These are phyloP conservation scores for Novymonas esmeraldas DNA, from an alignment of 208 protist species.

Conservation along the genomic window DNA sequence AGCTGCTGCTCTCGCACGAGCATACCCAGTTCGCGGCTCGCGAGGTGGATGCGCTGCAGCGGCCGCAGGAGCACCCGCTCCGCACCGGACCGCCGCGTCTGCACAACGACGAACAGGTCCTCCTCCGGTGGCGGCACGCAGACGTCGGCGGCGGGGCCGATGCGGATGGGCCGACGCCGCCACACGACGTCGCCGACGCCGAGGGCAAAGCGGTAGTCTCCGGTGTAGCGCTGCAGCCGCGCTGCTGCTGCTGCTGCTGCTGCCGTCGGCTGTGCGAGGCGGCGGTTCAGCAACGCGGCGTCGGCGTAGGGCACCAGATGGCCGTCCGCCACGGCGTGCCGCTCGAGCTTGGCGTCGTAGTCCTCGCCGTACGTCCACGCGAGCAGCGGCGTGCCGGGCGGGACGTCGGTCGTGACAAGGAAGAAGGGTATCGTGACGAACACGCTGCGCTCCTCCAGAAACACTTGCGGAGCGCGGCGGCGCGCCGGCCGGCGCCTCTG, in stretches of 20 bases:
- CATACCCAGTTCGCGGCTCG: slow-evolving; percentile 6
- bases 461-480: slow-evolving; percentile 34
- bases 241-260: not conserved
- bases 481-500: slow-evolving; percentile 15
- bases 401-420: slow-evolving; percentile 74
- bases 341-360: slow-evolving; percentile 87
- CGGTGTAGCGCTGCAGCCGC: slow-evolving; percentile 69
- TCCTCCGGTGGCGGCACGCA: slow-evolving; percentile 34
- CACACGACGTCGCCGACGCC: slow-evolving; percentile 78
- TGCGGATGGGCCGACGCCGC: slow-evolving; percentile 46
- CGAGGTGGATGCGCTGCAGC: slow-evolving; percentile 27
- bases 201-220: slow-evolving; percentile 81
- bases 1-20: slow-evolving; percentile 40
- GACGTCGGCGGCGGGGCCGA: not conserved
- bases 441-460: slow-evolving; percentile 62
- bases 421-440: slow-evolving; percentile 86
- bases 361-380: slow-evolving; percentile 90
- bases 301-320: slow-evolving; percentile 68
- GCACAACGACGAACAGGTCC: slow-evolving; percentile 75
- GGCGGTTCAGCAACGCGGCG: slow-evolving; percentile 62
- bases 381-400: slow-evolving; percentile 62
- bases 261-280: slow-evolving; percentile 6
- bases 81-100: slow-evolving; percentile 29
- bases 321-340: slow-evolving; percentile 63
- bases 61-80: slow-evolving; percentile 60